Conservation (phyloP, 202 grass and related monocot species). For the Dendrocalamus latiflorus region DNA sequence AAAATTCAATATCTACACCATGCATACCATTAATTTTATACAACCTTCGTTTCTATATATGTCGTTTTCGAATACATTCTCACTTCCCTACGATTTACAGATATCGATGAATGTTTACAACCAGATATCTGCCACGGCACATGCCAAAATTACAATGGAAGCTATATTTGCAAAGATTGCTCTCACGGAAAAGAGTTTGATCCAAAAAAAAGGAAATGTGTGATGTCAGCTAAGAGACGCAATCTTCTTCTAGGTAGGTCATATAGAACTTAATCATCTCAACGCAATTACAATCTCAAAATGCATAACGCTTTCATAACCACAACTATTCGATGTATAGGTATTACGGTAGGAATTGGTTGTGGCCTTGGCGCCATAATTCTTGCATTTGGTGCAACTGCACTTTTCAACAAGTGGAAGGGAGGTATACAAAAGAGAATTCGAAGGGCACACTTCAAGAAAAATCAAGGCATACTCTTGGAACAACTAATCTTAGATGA, state of each 20-base stretch:
- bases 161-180: background rate
- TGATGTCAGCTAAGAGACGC: background rate
- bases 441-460: constrained; percentile 11
- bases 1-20: too few relatives aligned
- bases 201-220: background rate
- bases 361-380: background rate
- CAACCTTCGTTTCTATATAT: too few relatives aligned
- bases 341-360: background rate
- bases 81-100: too few relatives aligned
- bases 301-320: background rate
- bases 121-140: background rate
- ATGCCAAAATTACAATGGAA: background rate
- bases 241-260: constrained; percentile 11
- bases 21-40: too few relatives aligned
- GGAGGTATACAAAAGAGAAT: constrained; percentile 20
- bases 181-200: background rate
- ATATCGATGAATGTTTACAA: background rate
- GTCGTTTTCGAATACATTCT: too few relatives aligned
- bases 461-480: too few relatives aligned
- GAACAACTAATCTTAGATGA: too few relatives aligned
- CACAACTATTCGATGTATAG: background rate
- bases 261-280: background rate
- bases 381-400: background rate
- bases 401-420: background rate
- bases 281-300: background rate